Evolutionary conservation across 2,329 filamentous ascomycete genomes (phyloP).

Genomic region (Xylaria sp.): DNA sequence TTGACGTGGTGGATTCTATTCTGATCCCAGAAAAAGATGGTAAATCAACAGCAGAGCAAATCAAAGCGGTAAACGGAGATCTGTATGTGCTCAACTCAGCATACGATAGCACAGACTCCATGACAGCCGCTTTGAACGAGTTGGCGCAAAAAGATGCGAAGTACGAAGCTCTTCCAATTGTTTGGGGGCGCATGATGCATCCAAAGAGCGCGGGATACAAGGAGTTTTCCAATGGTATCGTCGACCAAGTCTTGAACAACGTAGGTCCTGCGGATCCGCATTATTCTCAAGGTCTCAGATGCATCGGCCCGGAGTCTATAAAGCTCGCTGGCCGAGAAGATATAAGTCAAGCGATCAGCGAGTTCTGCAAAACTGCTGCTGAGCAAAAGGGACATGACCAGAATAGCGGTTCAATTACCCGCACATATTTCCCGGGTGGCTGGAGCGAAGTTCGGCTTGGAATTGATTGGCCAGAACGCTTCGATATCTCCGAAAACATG

Average conservation of each 20-base stretch:
- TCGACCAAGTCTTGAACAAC: not conserved
- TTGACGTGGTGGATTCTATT: conserved; percentile 8
- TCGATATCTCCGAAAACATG: conserved; percentile 7
- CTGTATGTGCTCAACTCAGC: not conserved
- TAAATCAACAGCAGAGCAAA: conserved; percentile 1
- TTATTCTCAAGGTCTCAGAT: not conserved
- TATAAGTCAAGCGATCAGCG: not conserved
- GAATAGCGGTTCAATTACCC: conserved; percentile 4
- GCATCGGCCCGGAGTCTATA: not conserved
- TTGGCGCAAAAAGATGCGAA: not conserved
- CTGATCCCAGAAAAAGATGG: conserved; percentile 3
- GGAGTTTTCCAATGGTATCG: not conserved
- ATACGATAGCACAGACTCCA: not conserved
- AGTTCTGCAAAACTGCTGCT: not conserved
- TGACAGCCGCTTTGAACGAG: not conserved
- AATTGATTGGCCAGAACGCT: conserved; percentile 10
- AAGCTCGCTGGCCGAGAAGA: conserved; percentile 7
- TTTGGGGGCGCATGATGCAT: not conserved
- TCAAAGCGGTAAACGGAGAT: not conserved
- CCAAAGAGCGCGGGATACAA: not conserved
- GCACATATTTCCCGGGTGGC: not conserved
- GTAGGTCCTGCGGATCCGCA: not conserved
- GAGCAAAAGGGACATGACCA: not conserved
- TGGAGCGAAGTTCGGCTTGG: conserved; percentile 3
- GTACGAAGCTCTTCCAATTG: not conserved